phyloP scores from a whole-genome alignment of 1,139 yeast species.

The Wickerhamiella infanticola region DNA sequence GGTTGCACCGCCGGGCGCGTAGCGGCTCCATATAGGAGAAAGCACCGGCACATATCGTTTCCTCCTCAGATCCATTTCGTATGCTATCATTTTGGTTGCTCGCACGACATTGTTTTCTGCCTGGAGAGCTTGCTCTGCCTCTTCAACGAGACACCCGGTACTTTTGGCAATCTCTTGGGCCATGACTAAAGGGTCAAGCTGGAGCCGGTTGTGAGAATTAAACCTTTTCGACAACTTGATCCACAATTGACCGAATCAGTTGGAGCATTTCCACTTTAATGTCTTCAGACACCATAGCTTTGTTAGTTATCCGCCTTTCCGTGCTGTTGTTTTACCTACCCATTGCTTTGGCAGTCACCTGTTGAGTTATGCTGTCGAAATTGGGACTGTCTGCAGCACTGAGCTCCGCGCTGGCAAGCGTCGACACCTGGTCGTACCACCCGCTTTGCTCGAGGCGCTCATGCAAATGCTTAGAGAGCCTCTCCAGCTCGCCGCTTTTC shows the following conservation, averaged over 20 bases:
- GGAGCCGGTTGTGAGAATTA: neutral
- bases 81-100: conserved; percentile 3
- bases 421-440: conserved; percentile 67
- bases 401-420: conserved; percentile 23
- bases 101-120: conserved; percentile 2
- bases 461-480: conserved; percentile 29
- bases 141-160: conserved; percentile 10
- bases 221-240: conserved; percentile 24
- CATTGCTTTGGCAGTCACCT: conserved; percentile 49
- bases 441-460: conserved; percentile 60
- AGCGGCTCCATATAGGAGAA: conserved; percentile 5
- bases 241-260: conserved; percentile 47
- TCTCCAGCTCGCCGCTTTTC: conserved; percentile 12
- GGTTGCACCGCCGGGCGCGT: conserved; percentile 2
- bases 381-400: conserved; percentile 30
- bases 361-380: conserved; percentile 38
- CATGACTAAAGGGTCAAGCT: neutral
- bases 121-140: conserved; percentile 8
- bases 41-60: conserved; percentile 4
- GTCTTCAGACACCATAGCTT: conserved; percentile 46
- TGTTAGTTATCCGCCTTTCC: neutral
- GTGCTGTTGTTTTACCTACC: conserved; percentile 24
- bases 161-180: conserved; percentile 4
- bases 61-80: conserved; percentile 7
- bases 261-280: conserved; percentile 45